A percentile compares a stretch with the other conserved stretches of the same genome.
These are phyloP conservation scores for Przewalskia tangutica DNA, from an alignment of 257 asterid species.

Conservation along the genomic window DNA sequence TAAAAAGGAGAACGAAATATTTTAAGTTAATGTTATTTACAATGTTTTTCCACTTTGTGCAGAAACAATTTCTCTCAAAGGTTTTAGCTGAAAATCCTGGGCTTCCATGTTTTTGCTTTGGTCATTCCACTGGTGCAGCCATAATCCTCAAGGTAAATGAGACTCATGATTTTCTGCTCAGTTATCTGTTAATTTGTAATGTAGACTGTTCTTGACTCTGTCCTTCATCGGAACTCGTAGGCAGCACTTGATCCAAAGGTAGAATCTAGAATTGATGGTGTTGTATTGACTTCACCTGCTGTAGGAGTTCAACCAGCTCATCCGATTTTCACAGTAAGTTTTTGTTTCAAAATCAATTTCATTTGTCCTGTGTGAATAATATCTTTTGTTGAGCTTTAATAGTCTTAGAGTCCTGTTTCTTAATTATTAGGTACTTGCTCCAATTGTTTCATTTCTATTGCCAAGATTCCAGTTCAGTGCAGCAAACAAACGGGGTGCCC, in stretches of 20 bases:
- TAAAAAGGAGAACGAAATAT: not conserved
- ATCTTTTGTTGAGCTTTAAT: not conserved
- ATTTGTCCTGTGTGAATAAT: not conserved
- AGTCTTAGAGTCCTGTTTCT: not conserved
- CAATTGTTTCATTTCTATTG: conserved; percentile 51
- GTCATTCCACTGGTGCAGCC: conserved; percentile 95
- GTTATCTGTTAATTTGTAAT: not conserved
- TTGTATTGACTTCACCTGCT: conserved; percentile 86
- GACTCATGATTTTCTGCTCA: not conserved
- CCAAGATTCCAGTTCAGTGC: conserved; percentile 86
- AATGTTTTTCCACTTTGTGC: not conserved
- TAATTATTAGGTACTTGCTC: conserved; percentile 64
- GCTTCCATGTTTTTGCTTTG: conserved; percentile 76
- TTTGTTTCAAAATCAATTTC: not conserved
- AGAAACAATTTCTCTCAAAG: conserved; percentile 59
- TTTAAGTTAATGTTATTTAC: not conserved
- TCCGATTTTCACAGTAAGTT: conserved; percentile 59
- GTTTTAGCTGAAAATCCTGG: conserved; percentile 55
- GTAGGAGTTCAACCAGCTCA: conserved; percentile 88
- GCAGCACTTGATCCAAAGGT: conserved; percentile 75
- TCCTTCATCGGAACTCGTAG: conserved; percentile 23
- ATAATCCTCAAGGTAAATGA: conserved; percentile 63
- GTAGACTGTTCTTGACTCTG: not conserved
- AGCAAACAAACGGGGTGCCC: conserved; percentile 64
- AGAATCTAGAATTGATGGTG: conserved; percentile 43